phyloP scores from a whole-genome alignment of 768 basidiomycete genomes.

The Gymnopilus junonius region DNA sequence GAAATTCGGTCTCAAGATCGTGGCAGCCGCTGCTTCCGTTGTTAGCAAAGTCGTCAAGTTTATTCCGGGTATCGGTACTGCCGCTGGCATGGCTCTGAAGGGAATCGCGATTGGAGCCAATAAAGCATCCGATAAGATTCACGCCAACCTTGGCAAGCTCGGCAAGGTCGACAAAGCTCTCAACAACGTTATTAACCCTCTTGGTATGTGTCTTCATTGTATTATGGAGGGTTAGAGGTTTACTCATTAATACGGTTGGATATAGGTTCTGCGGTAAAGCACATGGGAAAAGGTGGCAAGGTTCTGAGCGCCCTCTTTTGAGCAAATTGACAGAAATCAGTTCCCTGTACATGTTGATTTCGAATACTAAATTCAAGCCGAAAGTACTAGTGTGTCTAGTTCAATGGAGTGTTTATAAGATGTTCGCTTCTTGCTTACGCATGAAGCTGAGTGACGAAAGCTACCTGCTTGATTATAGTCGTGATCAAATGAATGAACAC shows the following conservation, averaged over 20 bases:
- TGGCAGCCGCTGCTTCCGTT: conserved; percentile 2
- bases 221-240: no score
- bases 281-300: no score
- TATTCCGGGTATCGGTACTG: conserved; percentile 12
- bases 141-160: no score
- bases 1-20: conserved; percentile 11
- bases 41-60: conserved; percentile 2
- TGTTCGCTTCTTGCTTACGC: no score
- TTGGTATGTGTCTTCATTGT: background rate
- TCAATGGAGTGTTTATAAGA: background rate
- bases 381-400: background rate
- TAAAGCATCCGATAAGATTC: background rate
- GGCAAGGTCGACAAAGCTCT: no score
- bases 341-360: background rate
- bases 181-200: background rate
- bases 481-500: no score
- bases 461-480: no score
- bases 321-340: background rate
- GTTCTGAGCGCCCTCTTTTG: background rate
- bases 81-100: background rate
- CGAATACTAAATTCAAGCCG: background rate
- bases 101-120: background rate
- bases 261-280: no score
- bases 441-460: no score
- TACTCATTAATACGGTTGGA: no score